Conservation (phyloP, 768 basidiomycete species). For the Erythrobasidium yunnanense region DNA sequence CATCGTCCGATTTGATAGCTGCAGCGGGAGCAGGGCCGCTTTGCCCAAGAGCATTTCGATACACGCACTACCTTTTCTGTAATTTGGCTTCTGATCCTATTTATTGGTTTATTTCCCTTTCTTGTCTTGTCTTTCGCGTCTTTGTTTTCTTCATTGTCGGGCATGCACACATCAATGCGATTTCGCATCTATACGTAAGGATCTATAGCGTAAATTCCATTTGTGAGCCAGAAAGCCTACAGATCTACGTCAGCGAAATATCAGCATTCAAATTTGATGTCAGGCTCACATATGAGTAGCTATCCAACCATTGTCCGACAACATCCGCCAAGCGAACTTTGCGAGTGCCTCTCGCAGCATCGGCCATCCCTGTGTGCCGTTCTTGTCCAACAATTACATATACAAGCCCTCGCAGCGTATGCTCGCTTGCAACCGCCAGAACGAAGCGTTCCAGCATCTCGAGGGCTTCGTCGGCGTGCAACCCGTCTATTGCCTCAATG, state of each 20-base stretch:
- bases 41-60: too few relatives aligned
- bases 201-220: slow-evolving; percentile 7
- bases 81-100: too few relatives aligned
- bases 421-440: not conserved
- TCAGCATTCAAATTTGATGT: too few relatives aligned
- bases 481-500: slow-evolving; percentile 54
- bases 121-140: not conserved
- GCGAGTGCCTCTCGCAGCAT: not conserved
- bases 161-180: too few relatives aligned
- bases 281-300: not conserved
- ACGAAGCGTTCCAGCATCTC: slow-evolving; percentile 44
- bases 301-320: slow-evolving; percentile 14
- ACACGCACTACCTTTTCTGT: not conserved
- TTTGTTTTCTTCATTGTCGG: not conserved
- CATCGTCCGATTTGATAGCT: too few relatives aligned
- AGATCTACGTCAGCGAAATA: too few relatives aligned
- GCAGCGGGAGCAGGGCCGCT: too few relatives aligned
- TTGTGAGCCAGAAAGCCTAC: slow-evolving; percentile 10
- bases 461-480: slow-evolving; percentile 85
- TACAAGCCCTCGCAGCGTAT: not conserved
- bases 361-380: slow-evolving; percentile 7
- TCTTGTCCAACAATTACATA: slow-evolving; percentile 21
- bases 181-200: slow-evolving; percentile 8
- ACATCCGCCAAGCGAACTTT: slow-evolving; percentile 3
- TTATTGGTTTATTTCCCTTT: not conserved